A percentile compares a stretch with the other conserved stretches of the same genome.
These are phyloP conservation scores for Poa annua DNA, from an alignment of 176 grass and related monocot genomes.

Conservation along the genomic window DNA sequence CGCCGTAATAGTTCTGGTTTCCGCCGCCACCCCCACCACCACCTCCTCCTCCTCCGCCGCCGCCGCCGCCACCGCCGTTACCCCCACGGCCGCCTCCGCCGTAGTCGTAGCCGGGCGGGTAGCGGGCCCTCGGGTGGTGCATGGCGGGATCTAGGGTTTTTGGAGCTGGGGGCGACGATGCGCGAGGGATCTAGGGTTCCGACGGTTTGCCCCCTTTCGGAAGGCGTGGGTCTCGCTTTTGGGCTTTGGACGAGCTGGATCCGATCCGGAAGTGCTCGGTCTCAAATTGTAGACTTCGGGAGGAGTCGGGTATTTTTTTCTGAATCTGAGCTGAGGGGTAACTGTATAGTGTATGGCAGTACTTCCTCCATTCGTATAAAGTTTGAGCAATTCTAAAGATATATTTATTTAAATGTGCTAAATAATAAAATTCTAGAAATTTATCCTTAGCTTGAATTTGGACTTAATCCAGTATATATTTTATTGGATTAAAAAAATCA, in stretches of 20 bases:
- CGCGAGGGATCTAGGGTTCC: conserved; percentile 57
- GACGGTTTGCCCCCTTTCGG: conserved; percentile 19
- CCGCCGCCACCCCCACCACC: conserved; percentile 29
- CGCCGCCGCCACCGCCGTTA: conserved; percentile 25
- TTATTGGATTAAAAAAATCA: no score
- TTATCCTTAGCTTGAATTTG: no score
- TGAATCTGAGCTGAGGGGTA: background rate
- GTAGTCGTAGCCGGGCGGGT: conserved; percentile 48
- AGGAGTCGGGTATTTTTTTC: background rate
- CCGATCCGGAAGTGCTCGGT: conserved; percentile 27
- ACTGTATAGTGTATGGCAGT: no score
- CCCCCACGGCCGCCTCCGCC: conserved; percentile 22
- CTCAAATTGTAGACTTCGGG: conserved; percentile 29
- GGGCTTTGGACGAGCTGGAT: conserved; percentile 40
- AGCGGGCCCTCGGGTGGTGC: conserved; percentile 49
- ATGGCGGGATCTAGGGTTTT: conserved; percentile 58
- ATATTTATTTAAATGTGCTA: no score
- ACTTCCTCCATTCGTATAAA: no score
- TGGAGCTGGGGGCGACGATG: background rate
- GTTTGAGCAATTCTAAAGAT: no score
- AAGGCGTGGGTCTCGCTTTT: conserved; percentile 23
- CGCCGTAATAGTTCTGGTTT: conserved; percentile 52
- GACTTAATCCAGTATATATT: no score
- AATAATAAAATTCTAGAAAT: no score
- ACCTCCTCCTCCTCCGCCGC: conserved; percentile 7